phyloP scores from a whole-genome alignment of 177 flowering plant species.

The Vitis hybrid region DNA sequence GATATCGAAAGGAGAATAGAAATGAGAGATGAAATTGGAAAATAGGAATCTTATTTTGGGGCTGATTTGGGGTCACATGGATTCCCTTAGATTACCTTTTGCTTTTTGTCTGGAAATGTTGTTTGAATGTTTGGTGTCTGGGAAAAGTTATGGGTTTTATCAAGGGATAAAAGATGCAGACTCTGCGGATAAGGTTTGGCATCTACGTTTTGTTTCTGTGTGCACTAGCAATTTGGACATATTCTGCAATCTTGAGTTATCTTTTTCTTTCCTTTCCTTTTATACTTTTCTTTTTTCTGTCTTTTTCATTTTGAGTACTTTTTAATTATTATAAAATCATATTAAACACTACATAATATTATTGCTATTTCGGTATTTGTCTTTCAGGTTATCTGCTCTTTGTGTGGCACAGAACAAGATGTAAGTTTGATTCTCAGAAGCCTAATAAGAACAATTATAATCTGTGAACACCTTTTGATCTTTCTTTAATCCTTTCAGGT shows the following conservation, averaged over 20 bases:
- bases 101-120: not conserved
- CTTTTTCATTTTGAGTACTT: not conserved
- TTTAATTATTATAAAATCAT: slow-evolving; percentile 5
- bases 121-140: not conserved
- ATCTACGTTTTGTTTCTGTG: not conserved
- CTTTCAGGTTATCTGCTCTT: slow-evolving; percentile 82
- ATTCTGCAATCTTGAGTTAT: not conserved
- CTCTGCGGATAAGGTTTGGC: not conserved
- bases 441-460: too few species aligned
- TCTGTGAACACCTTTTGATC: not conserved
- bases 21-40: too few species aligned
- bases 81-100: not conserved
- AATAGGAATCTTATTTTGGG: too few species aligned
- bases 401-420: slow-evolving; percentile 84
- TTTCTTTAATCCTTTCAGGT: slow-evolving; percentile 40
- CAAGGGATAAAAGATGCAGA: not conserved
- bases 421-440: slow-evolving; percentile 38
- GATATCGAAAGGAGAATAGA: too few species aligned
- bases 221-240: not conserved
- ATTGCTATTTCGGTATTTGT: not conserved
- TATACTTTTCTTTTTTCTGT: not conserved
- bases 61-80: not conserved
- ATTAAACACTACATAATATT: not conserved
- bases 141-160: not conserved
- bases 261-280: not conserved